Conservation (phyloP, 1,284 basidiomycete genomes). For the Cutaneotrichosporon sp. region DNA sequence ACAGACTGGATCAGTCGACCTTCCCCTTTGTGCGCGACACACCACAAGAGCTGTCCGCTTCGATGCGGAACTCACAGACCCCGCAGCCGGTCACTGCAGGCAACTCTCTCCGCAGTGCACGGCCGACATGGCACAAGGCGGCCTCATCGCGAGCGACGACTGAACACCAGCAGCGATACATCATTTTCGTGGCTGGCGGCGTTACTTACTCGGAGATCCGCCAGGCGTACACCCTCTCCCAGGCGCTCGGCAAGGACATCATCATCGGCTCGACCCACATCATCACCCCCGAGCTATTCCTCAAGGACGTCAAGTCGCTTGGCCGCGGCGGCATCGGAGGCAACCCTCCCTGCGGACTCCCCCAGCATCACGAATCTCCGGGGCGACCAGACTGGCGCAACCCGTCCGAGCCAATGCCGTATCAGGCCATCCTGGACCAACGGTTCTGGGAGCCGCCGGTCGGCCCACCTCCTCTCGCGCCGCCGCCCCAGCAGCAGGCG, state of each 20-base stretch:
- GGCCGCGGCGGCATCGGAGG: constrained; percentile 68
- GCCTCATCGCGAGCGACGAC: constrained; percentile 43
- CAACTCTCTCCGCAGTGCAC: constrained; percentile 66
- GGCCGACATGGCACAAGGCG: constrained; percentile 71
- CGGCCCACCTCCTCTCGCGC: constrained; percentile 42
- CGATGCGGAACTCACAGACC: constrained; percentile 3
- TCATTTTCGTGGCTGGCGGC: constrained; percentile 91
- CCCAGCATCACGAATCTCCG: constrained; percentile 46
- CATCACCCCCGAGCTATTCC: constrained; percentile 74
- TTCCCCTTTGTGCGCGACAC: constrained; percentile 92
- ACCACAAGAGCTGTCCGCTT: constrained; percentile 55
- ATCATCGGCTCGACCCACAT: constrained; percentile 90
- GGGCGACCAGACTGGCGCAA: constrained; percentile 51
- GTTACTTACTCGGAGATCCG: constrained; percentile 95
- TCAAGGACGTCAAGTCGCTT: constrained; percentile 78
- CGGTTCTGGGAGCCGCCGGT: constrained; percentile 46
- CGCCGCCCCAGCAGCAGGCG: constrained; percentile 22
- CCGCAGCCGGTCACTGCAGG: not conserved
- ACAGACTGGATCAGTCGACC: constrained; percentile 65
- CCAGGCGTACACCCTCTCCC: constrained; percentile 75
- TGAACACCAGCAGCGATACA: constrained; percentile 63
- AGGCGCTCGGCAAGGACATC: constrained; percentile 74
- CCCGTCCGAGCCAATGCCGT: constrained; percentile 63
- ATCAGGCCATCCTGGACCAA: constrained; percentile 55
- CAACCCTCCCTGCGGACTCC: constrained; percentile 64